Evolutionary conservation across 2,329 filamentous ascomycete species (phyloP).

Genomic region (Monilinia polystroma): DNA sequence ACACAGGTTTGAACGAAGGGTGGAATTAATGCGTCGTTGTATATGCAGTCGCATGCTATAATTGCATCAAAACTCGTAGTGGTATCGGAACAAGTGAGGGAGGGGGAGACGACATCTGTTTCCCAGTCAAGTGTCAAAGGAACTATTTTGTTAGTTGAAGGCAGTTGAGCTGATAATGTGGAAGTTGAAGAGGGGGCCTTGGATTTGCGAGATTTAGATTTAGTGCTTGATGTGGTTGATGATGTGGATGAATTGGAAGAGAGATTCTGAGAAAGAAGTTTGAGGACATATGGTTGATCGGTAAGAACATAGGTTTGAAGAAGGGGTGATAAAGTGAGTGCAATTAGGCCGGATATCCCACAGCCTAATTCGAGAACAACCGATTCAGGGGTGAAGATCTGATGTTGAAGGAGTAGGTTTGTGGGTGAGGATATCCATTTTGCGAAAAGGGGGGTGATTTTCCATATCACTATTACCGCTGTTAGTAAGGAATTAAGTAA

Average conservation of each 20-base stretch:
- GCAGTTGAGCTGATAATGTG: background rate
- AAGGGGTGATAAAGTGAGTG: slow-evolving; percentile 61
- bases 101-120: slow-evolving; percentile 38
- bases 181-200: slow-evolving; percentile 26
- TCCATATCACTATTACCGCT: slow-evolving; percentile 73
- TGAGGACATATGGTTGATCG: slow-evolving; percentile 83
- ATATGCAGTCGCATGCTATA: slow-evolving; percentile 90
- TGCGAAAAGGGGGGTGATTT: slow-evolving; percentile 80
- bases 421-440: slow-evolving; percentile 67
- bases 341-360: slow-evolving; percentile 80
- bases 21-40: slow-evolving; percentile 81
- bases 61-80: slow-evolving; percentile 64
- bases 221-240: slow-evolving; percentile 4
- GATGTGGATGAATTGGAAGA: slow-evolving; percentile 47
- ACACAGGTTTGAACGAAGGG: slow-evolving; percentile 81
- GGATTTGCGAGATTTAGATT: slow-evolving; percentile 28
- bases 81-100: slow-evolving; percentile 34
- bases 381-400: slow-evolving; percentile 6
- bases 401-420: slow-evolving; percentile 55
- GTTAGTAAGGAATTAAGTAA: slow-evolving; percentile 6
- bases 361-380: slow-evolving; percentile 78
- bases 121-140: slow-evolving; percentile 76
- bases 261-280: slow-evolving; percentile 74
- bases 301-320: slow-evolving; percentile 71
- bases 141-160: slow-evolving; percentile 12